A percentile compares a stretch with the other conserved stretches of the same genome.
Evolutionary conservation across 1,139 yeast genomes (phyloP).

Genomic region (Magnusiomyces paraingens): DNA sequence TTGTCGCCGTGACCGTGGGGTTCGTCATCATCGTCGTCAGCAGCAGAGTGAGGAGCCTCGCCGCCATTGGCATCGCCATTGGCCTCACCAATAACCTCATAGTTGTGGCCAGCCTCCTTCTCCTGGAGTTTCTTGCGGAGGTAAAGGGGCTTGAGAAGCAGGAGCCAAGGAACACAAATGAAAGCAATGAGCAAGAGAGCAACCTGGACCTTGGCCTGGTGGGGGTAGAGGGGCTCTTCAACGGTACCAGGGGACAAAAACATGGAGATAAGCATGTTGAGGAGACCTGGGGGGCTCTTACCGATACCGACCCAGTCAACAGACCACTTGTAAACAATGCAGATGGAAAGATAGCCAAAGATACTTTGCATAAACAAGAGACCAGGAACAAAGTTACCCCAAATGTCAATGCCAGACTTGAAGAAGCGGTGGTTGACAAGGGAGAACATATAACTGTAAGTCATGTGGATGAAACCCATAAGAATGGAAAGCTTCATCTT

Average conservation of each 20-base stretch:
- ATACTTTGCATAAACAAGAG: slow-evolving; percentile 91
- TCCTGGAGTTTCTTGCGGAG: slow-evolving; percentile 37
- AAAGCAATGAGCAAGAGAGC: slow-evolving; percentile 68
- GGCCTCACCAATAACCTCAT: slow-evolving; percentile 10
- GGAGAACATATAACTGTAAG: slow-evolving; percentile 80
- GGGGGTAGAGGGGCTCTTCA: slow-evolving; percentile 75
- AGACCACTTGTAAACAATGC: slow-evolving; percentile 90
- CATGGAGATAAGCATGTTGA: slow-evolving; percentile 95
- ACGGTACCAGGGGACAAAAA: slow-evolving; percentile 87
- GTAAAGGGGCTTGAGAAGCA: slow-evolving; percentile 79
- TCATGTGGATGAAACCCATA: slow-evolving; percentile 95
- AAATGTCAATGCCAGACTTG: slow-evolving; percentile 70
- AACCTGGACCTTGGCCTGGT: slow-evolving; percentile 76
- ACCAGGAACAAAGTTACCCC: slow-evolving; percentile 94
- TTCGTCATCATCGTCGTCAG: slow-evolving; percentile 41
- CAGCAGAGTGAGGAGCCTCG: no score
- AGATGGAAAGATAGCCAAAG: slow-evolving; percentile 79
- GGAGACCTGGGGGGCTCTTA: slow-evolving; percentile 82
- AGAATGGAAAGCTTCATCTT: slow-evolving; percentile 93
- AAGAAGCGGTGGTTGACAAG: slow-evolving; percentile 72
- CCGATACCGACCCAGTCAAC: slow-evolving; percentile 79
- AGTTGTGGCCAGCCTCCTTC: slow-evolving; percentile 13
- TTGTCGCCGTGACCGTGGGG: slow-evolving; percentile 47
- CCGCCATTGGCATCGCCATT: slow-evolving; percentile 6
- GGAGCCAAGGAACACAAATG: slow-evolving; percentile 91